Evolutionary conservation across 2,329 filamentous ascomycete species (phyloP).

Genomic region (Chaetothyriales sp.): DNA sequence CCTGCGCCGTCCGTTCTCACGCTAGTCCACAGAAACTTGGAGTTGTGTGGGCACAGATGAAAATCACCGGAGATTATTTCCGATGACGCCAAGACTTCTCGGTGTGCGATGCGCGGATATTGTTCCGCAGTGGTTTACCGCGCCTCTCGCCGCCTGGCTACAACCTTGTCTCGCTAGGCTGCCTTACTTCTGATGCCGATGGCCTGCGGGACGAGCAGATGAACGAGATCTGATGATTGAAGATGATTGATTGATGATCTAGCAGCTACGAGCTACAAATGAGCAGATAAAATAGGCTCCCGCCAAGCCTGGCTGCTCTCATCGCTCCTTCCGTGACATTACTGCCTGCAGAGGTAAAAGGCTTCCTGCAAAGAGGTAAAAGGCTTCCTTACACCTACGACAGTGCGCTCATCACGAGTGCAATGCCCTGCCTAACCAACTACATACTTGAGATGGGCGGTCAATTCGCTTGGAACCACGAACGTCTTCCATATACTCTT

Average conservation of each 20-base stretch:
- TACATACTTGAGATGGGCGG: slow-evolving; percentile 20
- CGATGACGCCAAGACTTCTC: neutral
- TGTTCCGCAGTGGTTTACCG: neutral
- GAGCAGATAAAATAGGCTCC: no score
- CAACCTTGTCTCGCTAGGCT: neutral
- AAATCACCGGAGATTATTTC: neutral
- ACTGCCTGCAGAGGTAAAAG: no score
- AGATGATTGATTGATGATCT: no score
- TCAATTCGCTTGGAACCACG: slow-evolving; percentile 56
- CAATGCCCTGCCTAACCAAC: slow-evolving; percentile 6
- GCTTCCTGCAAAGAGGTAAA: no score
- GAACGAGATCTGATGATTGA: no score
- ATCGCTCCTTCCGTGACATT: no score
- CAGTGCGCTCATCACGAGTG: neutral
- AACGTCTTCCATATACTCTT: slow-evolving; percentile 67
- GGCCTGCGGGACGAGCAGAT: no score
- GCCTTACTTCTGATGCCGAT: neutral
- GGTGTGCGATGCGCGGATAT: no score
- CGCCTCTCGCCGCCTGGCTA: neutral
- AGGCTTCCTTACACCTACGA: neutral
- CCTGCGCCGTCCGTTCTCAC: neutral
- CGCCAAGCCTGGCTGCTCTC: no score
- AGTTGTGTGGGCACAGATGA: neutral
- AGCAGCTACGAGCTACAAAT: no score
- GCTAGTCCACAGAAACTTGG: neutral